Evolutionary conservation across 768 basidiomycete genomes (phyloP).

Genomic region (Lactarius pseudohatsudake): DNA sequence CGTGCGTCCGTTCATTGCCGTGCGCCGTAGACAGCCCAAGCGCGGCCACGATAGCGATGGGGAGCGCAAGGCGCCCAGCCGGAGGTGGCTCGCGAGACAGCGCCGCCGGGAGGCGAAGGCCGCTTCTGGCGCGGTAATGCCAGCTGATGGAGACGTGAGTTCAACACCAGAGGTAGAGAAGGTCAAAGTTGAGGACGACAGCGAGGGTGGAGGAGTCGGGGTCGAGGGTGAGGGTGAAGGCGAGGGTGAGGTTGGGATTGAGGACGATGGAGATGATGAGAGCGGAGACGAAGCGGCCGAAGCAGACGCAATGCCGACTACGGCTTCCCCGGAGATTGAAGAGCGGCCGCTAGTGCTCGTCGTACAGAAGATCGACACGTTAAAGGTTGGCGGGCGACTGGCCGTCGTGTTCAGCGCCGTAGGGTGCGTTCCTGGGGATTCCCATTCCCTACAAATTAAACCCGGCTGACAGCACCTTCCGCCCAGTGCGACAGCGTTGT

Average conservation of each 20-base stretch:
- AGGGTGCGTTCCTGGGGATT: slow-evolving; percentile 51
- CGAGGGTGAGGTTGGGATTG: slow-evolving; percentile 28
- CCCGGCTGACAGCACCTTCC: slow-evolving; percentile 5
- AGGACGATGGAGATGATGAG: slow-evolving; percentile 35
- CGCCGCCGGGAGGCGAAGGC: slow-evolving; percentile 29
- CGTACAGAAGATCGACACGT: slow-evolving; percentile 32
- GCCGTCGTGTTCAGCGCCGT: slow-evolving; percentile 66
- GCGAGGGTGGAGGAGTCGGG: slow-evolving; percentile 2
- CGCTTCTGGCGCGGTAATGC: background rate
- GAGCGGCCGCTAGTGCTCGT: slow-evolving; percentile 17
- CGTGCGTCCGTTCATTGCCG: slow-evolving; percentile 42
- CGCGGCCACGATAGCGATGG: slow-evolving; percentile 30
- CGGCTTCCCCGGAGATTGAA: background rate
- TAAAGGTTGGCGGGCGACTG: slow-evolving; percentile 37
- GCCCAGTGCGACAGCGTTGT: slow-evolving; percentile 66
- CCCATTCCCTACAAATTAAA: background rate
- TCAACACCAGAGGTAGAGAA: background rate
- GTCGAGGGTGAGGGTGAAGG: slow-evolving; percentile 9
- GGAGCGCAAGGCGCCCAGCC: slow-evolving; percentile 27
- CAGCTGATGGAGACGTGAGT: background rate
- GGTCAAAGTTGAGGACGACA: background rate
- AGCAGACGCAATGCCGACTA: background rate
- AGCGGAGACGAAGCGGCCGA: slow-evolving; percentile 33
- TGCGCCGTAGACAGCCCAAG: slow-evolving; percentile 37
- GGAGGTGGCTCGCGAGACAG: slow-evolving; percentile 26